A percentile compares a stretch with the other conserved stretches of the same genome.
Evolutionary conservation across 148 eudicot genomes (phyloP).

Genomic region (Chenopodium berlandieri): DNA sequence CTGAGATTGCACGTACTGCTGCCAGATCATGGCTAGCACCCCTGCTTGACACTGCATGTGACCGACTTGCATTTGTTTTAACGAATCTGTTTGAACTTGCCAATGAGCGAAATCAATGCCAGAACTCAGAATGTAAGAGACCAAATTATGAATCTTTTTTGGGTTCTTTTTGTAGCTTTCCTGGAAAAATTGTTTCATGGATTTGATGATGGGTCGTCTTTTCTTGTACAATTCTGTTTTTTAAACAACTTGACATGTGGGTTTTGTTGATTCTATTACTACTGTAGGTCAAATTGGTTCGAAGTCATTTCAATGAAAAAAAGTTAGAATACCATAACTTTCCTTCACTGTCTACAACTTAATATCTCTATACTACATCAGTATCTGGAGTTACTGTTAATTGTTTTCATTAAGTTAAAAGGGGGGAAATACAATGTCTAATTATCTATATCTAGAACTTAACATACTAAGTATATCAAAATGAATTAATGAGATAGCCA

Average conservation of each 20-base stretch:
- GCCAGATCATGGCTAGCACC: slow-evolving; percentile 94
- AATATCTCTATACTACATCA: not conserved
- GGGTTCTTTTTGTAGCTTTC: not conserved
- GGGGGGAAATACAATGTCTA: too few species aligned
- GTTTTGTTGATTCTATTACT: not conserved
- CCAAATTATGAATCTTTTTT: not conserved
- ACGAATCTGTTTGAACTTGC: slow-evolving; percentile 85
- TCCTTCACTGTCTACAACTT: too few species aligned
- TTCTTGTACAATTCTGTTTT: not conserved
- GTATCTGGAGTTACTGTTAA: too few species aligned
- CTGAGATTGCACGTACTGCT: slow-evolving; percentile 98
- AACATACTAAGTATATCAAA: too few species aligned
- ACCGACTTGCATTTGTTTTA: slow-evolving; percentile 85
- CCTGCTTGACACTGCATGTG: slow-evolving; percentile 92
- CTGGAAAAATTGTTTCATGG: not conserved
- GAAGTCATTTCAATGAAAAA: too few species aligned
- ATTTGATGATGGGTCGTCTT: not conserved
- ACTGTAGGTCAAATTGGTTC: too few species aligned
- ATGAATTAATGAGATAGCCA: too few species aligned
- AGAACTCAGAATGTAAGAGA: slow-evolving; percentile 59
- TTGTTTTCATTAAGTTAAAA: too few species aligned
- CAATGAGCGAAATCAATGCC: slow-evolving; percentile 60
- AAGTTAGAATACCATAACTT: too few species aligned
- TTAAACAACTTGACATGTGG: not conserved
- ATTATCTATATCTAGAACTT: too few species aligned